Evolutionary conservation across 1,284 basidiomycete species (phyloP), one percentile per base, ranked within the genome.

Genomic region (Cutaneotrichosporon sp.): DNA sequence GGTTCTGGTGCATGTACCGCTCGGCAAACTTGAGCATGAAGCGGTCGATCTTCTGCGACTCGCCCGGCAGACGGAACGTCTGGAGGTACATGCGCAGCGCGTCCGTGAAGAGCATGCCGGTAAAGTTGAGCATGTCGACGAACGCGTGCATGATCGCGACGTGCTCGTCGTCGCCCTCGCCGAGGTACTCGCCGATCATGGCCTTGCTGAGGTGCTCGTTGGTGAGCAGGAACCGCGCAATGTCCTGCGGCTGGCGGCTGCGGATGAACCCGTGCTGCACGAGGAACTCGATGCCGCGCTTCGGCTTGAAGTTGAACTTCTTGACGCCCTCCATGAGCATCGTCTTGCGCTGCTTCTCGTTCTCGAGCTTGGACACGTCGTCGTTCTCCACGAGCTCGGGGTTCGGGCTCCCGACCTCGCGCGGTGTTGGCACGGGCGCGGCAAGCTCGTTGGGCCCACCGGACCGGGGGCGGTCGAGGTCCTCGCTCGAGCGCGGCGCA

Each of bases 231-330:
- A 99, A 99, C 20, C 81, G 81, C 0, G 97, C 95, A 63, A 99
- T 86, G 71, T 94, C 91, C 60, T 84, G 81, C 1, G 97, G 92
- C 16, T 86, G 82, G 20, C 83, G 85, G 67, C 85, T 88, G 20
- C 85, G 81, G 66, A 99, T 94, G 75, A 98, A 95, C 6, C 93
- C 95, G 49, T 89, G 85, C 73, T 97, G 90, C 45, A 94, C 77
- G 57, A 99, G 84, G 76, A 92, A 97, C 80, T 91, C 85, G 54
- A 99, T 86, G 20, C 97, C 97, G 87, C 88, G 85, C 80, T 97
- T 97, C 13, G 97, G 95, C 80, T 98, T 99, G 82, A 90, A 95
- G 80, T 99, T 99, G 82, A 99, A 99, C 79, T 93, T 93, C 79
- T 90, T 93, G 77, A 99, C 91, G 31, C 95, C 97, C 75, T 99